Percentiles rank a stretch among this genome's conserved stretches.
These are phyloP conservation scores for Phytopythium helicoides DNA, from an alignment of 352 stramenopile species.

Conservation along the genomic window DNA sequence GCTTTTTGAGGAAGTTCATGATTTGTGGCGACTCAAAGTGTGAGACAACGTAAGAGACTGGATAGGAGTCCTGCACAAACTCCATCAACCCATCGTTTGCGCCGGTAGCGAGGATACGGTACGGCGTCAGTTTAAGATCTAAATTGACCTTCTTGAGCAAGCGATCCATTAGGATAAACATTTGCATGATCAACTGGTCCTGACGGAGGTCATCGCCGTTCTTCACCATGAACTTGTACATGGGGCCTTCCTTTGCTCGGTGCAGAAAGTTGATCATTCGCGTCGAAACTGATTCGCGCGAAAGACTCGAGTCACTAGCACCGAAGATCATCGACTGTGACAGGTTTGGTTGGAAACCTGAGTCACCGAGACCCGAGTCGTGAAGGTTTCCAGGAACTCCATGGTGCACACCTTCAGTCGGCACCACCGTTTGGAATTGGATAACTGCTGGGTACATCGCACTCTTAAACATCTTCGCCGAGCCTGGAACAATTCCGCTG, in stretches of 20 bases:
- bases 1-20: slow-evolving; percentile 80
- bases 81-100: slow-evolving; percentile 95
- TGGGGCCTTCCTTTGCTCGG: slow-evolving; percentile 76
- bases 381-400: slow-evolving; percentile 5
- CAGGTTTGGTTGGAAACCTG: slow-evolving; percentile 19
- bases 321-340: slow-evolving; percentile 53
- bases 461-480: slow-evolving; percentile 97
- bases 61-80: slow-evolving; percentile 95
- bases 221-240: slow-evolving; percentile 99
- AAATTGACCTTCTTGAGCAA: slow-evolving; percentile 98
- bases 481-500: slow-evolving; percentile 89
- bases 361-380: slow-evolving; percentile 14
- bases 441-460: slow-evolving; percentile 97
- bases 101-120: slow-evolving; percentile 88
- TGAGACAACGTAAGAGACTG: slow-evolving; percentile 95
- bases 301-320: slow-evolving; percentile 42
- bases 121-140: slow-evolving; percentile 97
- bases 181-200: slow-evolving; percentile 99
- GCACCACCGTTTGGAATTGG: slow-evolving; percentile 89
- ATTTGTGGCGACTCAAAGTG: slow-evolving; percentile 94
- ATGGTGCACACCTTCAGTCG: slow-evolving; percentile 30
- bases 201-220: slow-evolving; percentile 99
- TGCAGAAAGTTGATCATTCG: slow-evolving; percentile 78
- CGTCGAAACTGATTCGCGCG: slow-evolving; percentile 71
- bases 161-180: slow-evolving; percentile 99